Base-by-base conservation (phyloP, 331 rosid genomes). In the Phaseolus coccineus region DNA sequence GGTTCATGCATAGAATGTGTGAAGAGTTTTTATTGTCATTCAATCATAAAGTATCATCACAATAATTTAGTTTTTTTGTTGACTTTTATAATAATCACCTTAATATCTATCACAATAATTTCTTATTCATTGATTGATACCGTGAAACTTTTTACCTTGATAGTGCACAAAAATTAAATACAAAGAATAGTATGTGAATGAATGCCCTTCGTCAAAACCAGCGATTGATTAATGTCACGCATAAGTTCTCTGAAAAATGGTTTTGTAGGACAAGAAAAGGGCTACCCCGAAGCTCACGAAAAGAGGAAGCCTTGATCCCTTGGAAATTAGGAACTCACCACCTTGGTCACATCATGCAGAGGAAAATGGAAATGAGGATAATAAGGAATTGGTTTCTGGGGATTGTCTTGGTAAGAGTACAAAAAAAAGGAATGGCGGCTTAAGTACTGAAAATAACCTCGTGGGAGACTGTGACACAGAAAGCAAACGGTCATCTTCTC, bases 221-320 rank as follows among this genome's bases (percentile, higher is more conserved):
- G n/a, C 8, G 14, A 35, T 58, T 56, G 33, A 56, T 9, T 56
- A 56, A 56, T 24, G 4, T 13, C 19, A 28, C 11, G 13, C 22
- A 7, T 6, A 59, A 28, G 46, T 33, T 65, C 48, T 24, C 40
- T 48, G 16, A 37, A 78, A 42, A 69, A 63, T 74, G 62, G 50
- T 28, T 39, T 39, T 81, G 74, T 39, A 90, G 97, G 89, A 27
- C 59, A 87, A 71, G 67, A 88, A 75, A 47, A 80, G 67, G 13
- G 57, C 66, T 42, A 51, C 67, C 71, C 48, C 61, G 4, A 89
- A 83, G 86, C 77, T 76, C 9, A 8, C 1, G 22, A 93, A 89
- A 87, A 78, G 91, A 44, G 76, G 84, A 74, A 95, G 96, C 91
- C 84, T 91, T 56, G 97, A 96, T 72, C 88, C 66, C 19, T 84